Conservation (phyloP, 1,139 yeast species). For the Scheffersomyces segobiensis region DNA sequence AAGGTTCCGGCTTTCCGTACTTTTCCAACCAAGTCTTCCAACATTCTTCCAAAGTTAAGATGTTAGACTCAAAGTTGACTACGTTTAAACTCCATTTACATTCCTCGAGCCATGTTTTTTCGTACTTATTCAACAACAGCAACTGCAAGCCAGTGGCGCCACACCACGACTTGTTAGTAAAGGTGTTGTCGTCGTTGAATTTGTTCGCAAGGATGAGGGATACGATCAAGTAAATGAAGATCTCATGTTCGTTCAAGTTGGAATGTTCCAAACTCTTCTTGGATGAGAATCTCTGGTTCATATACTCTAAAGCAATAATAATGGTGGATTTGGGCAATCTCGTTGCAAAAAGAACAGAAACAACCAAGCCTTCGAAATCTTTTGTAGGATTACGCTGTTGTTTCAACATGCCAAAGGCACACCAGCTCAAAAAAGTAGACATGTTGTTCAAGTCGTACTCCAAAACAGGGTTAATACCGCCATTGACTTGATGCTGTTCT, state of each 20-base stretch:
- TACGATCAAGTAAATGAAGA: conserved; percentile 65
- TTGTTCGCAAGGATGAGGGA: conserved; percentile 86
- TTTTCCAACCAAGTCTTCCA: conserved; percentile 50
- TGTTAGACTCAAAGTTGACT: conserved; percentile 41
- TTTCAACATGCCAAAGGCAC: conserved; percentile 62
- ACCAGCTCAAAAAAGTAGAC: conserved; percentile 73
- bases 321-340: conserved; percentile 83
- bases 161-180: conserved; percentile 92
- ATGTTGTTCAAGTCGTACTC: conserved; percentile 77
- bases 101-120: conserved; percentile 69
- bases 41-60: conserved; percentile 46
- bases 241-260: conserved; percentile 39
- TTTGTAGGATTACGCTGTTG: conserved; percentile 50
- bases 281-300: conserved; percentile 48
- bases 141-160: conserved; percentile 86
- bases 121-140: conserved; percentile 59
- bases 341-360: conserved; percentile 82
- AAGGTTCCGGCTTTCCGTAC: conserved; percentile 15
- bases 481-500: conserved; percentile 37
- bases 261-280: conserved; percentile 17
- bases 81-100: conserved; percentile 51
- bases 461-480: conserved; percentile 76
- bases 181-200: conserved; percentile 94
- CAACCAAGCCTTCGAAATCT: conserved; percentile 60
- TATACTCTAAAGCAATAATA: conserved; percentile 73